phyloP scores from a whole-genome alignment of 2,329 filamentous ascomycete species.

The Claviceps spartinae region DNA sequence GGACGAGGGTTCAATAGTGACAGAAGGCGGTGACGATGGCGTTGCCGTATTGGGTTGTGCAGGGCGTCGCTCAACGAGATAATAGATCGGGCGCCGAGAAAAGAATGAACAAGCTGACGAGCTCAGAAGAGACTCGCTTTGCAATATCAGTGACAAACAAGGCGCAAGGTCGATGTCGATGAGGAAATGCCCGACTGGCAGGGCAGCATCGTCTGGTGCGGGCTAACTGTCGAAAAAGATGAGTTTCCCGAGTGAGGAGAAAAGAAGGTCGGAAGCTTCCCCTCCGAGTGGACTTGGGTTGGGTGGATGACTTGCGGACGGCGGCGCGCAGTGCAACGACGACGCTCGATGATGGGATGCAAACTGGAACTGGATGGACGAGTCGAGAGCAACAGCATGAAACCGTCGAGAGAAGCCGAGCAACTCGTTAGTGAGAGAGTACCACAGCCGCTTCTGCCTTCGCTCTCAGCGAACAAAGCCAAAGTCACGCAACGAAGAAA shows the following conservation, averaged over 20 bases:
- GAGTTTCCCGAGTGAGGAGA: conserved; percentile 1
- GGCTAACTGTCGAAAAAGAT: not conserved
- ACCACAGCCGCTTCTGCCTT: not conserved
- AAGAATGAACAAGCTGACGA: not conserved
- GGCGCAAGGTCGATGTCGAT: not conserved
- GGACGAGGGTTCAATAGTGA: not conserved
- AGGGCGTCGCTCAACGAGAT: not conserved
- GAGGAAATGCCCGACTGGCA: not conserved
- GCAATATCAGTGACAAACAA: conserved; percentile 1
- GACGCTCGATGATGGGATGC: not conserved
- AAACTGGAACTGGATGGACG: not conserved
- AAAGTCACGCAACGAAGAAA: not conserved
- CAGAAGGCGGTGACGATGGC: not conserved
- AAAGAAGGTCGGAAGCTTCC: not conserved
- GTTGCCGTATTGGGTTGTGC: conserved; percentile 1
- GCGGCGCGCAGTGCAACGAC: not conserved
- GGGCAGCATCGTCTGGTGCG: conserved; percentile 3
- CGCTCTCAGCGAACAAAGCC: too few species aligned
- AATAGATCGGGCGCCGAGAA: not conserved
- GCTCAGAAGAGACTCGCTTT: not conserved
- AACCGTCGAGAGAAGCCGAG: not conserved
- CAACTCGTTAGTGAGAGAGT: not conserved
- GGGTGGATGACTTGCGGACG: not conserved
- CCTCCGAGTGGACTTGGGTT: not conserved
- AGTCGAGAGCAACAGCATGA: not conserved